Conservation (phyloP, 176 grass and related monocot species). For the Triticum dicoccoides region DNA sequence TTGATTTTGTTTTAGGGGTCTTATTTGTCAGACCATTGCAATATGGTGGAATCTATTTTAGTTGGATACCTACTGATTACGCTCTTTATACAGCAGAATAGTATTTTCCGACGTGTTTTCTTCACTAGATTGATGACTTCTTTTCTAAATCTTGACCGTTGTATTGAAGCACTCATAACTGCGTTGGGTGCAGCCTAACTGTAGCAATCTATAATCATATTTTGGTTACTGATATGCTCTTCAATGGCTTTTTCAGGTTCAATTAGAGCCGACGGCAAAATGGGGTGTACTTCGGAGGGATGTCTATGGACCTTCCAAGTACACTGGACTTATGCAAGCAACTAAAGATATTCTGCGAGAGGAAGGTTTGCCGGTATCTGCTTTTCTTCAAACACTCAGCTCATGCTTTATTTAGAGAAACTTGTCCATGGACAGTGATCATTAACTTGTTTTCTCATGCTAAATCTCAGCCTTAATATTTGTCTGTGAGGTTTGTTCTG, state of each 20-base stretch:
- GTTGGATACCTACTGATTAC: not conserved
- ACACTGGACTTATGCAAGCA: conserved; percentile 84
- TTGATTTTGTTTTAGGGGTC: not conserved
- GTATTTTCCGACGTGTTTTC: not conserved
- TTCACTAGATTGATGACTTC: not conserved
- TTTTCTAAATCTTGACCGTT: not conserved
- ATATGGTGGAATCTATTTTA: not conserved
- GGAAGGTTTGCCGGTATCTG: conserved; percentile 94
- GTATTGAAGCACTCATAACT: not conserved
- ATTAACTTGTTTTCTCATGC: conserved; percentile 9
- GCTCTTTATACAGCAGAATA: not conserved
- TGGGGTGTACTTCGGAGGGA: conserved; percentile 63
- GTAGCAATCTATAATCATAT: not conserved
- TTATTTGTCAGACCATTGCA: not conserved
- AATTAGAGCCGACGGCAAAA: conserved; percentile 77
- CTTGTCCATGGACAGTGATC: not conserved
- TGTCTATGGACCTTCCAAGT: conserved; percentile 72
- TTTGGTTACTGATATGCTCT: conserved; percentile 12
- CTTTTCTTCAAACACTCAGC: conserved; percentile 22
- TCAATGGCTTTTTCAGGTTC: conserved; percentile 59
- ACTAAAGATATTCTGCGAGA: conserved; percentile 91
- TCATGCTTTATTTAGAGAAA: not conserved
- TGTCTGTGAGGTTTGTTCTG: not conserved
- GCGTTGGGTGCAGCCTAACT: not conserved
- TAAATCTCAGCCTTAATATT: not conserved